A percentile compares a stretch with the other conserved stretches of the same genome.
phyloP scores from a whole-genome alignment of 23 red algal species.

The Agarophyton chilense region DNA sequence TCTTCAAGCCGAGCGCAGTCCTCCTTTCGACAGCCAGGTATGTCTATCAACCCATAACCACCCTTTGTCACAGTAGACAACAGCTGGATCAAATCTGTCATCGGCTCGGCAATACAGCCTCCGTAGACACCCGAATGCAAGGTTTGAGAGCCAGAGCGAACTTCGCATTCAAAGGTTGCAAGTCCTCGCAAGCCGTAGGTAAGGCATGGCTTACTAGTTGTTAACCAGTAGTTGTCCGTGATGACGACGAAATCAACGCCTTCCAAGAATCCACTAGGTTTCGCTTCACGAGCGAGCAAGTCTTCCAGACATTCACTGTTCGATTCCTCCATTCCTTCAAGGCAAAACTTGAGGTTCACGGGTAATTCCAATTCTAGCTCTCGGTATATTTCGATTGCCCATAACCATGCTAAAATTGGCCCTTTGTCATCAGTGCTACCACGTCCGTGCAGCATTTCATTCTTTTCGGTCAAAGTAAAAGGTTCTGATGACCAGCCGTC shows the following conservation, averaged over 20 bases:
- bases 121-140: conserved; percentile 77
- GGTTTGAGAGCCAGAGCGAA: conserved; percentile 48
- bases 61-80: conserved; percentile 51
- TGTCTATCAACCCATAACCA: conserved; percentile 58
- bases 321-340: conserved; percentile 85
- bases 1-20: conserved; percentile 37
- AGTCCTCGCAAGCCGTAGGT: conserved; percentile 77
- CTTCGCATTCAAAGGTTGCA: conserved; percentile 68
- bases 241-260: conserved; percentile 73
- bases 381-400: conserved; percentile 68
- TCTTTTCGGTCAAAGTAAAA: conserved; percentile 60
- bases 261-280: conserved; percentile 41
- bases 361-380: conserved; percentile 68
- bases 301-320: conserved; percentile 73
- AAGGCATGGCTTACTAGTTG: conserved; percentile 64
- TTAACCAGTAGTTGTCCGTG: conserved; percentile 73
- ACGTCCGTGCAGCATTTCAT: conserved; percentile 77
- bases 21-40: conserved; percentile 53
- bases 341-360: conserved; percentile 82
- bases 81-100: conserved; percentile 80
- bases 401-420: conserved; percentile 74
- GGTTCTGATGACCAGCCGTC: conserved; percentile 74
- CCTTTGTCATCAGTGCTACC: conserved; percentile 85
- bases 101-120: conserved; percentile 80
- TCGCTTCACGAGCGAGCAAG: conserved; percentile 60